Base-by-base conservation (phyloP, 768 basidiomycete genomes). In the Tephrocybe sp. region DNA sequence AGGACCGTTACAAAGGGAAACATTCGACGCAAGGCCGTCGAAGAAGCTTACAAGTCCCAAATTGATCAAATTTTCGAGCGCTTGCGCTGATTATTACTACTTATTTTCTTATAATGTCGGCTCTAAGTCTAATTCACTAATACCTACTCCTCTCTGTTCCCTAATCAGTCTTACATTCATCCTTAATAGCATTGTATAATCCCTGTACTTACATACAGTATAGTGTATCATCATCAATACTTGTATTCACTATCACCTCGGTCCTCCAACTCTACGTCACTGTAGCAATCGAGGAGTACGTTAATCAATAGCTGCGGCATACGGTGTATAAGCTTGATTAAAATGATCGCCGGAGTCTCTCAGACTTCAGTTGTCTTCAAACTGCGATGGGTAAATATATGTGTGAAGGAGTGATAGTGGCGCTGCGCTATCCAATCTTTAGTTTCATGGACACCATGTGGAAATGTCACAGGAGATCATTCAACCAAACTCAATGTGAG, bases 1-100 rank as follows among this genome's bases (percentile, higher is more conserved):
- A 74, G 89, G 56, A 91, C 89, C 0, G 82, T 81, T 16, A 89
- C 89, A 11, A 91, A 91, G 70, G 88, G 89, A 23, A 91, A 90
- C 61, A 85, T 91, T 56, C 82, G 89, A 44, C 79, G 89, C 39
- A 79, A 75, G 57, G 87, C 85, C 11, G 86, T 89, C 17, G 89
- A 91, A 67, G 84, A 86, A 55, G 58, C 71, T 20, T 87, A 79
- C 71, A 73, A 74, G 60, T 57, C 62, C 20, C 69, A 78, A 49
- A 74, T 91, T 19, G 85, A 90, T 65, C 62, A 63, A 32, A 75
- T 88, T 33, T 89, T 83, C 57, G 65, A 44, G 31, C 56, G 51
- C 22, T 22, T 39, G 32, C 55, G 38, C n/a, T 56, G 34, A 52
- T 32, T 35, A 17, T 33, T 34, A 26, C 39, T 26, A 26, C 26